Conservation (phyloP, 1,139 yeast genomes). For the Cylindricascospora bacillispora region DNA sequence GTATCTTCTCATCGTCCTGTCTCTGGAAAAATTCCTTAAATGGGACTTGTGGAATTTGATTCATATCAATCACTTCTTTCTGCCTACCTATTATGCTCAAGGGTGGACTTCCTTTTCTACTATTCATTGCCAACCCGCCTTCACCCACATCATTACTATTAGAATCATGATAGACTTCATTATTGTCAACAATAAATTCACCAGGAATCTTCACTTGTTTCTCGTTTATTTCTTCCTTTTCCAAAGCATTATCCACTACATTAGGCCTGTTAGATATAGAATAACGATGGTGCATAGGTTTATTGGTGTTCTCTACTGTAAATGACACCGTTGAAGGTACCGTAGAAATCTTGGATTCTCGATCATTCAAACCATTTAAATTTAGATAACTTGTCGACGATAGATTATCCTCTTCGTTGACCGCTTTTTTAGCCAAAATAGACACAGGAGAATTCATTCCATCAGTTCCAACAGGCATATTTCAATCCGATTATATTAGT, state of each 20-base stretch:
- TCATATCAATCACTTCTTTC: slow-evolving; percentile 34
- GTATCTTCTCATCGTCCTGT: slow-evolving; percentile 72
- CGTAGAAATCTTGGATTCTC: slow-evolving; percentile 1
- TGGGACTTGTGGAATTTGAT: slow-evolving; percentile 59
- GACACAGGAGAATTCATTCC: too few species aligned
- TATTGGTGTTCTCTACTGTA: slow-evolving; percentile 16
- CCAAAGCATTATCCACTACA: neutral
- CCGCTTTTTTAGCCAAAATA: too few species aligned
- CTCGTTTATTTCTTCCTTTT: neutral
- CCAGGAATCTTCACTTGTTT: slow-evolving; percentile 25
- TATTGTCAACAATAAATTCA: slow-evolving; percentile 24
- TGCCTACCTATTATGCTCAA: slow-evolving; percentile 6
- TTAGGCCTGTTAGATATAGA: slow-evolving; percentile 30
- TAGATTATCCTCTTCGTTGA: too few species aligned
- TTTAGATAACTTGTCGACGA: too few species aligned
- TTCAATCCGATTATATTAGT: too few species aligned
- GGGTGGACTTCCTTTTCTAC: slow-evolving; percentile 3
- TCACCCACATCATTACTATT: slow-evolving; percentile 3
- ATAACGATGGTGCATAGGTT: slow-evolving; percentile 31
- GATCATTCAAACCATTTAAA: too few species aligned
- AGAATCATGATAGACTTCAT: slow-evolving; percentile 16
- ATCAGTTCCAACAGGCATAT: too few species aligned
- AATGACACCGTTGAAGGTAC: slow-evolving; percentile 19
- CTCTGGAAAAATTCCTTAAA: slow-evolving; percentile 58
- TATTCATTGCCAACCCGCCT: too few species aligned